Conservation (phyloP, 352 stramenopile species). For the Globisporangium perplexum region DNA sequence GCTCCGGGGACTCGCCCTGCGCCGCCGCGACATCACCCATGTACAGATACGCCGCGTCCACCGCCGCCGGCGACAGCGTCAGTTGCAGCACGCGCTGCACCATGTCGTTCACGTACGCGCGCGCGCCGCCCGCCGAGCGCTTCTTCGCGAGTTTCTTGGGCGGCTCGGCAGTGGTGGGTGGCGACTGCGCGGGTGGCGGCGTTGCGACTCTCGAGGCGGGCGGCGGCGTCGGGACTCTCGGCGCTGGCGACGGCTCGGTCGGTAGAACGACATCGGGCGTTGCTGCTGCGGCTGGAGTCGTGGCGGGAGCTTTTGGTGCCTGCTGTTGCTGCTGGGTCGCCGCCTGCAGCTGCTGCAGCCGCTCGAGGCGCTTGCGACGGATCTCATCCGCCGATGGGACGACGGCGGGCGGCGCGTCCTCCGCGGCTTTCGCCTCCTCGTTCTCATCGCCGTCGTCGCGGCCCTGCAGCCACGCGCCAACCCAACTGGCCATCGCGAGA, state of each 20-base stretch:
- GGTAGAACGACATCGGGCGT: background rate
- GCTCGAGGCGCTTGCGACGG: conserved; percentile 41
- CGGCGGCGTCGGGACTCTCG: no score
- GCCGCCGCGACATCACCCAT: conserved; percentile 29
- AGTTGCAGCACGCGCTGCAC: conserved; percentile 61
- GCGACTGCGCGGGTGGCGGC: background rate
- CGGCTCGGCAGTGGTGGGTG: conserved; percentile 1
- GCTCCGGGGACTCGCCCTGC: conserved; percentile 12
- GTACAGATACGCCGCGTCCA: conserved; percentile 30
- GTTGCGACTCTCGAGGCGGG: conserved; percentile 3
- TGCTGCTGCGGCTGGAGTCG: conserved; percentile 13
- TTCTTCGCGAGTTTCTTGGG: conserved; percentile 27
- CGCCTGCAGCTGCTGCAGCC: conserved; percentile 50
- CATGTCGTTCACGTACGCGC: conserved; percentile 74
- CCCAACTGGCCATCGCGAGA: conserved; percentile 40
- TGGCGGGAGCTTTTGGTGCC: background rate
- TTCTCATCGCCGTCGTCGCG: conserved; percentile 27
- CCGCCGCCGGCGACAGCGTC: conserved; percentile 37
- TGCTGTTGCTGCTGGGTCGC: conserved; percentile 13
- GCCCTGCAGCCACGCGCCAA: conserved; percentile 51
- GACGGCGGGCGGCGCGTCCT: conserved; percentile 7
- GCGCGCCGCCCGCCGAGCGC: conserved; percentile 15
- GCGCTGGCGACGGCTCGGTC: no score
- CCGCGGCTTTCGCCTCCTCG: conserved; percentile 33
- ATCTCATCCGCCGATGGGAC: conserved; percentile 41